Evolutionary conservation across 1,139 yeast species (phyloP), one percentile per base, ranked within the genome.

Genomic region (Candida freyschussii): DNA sequence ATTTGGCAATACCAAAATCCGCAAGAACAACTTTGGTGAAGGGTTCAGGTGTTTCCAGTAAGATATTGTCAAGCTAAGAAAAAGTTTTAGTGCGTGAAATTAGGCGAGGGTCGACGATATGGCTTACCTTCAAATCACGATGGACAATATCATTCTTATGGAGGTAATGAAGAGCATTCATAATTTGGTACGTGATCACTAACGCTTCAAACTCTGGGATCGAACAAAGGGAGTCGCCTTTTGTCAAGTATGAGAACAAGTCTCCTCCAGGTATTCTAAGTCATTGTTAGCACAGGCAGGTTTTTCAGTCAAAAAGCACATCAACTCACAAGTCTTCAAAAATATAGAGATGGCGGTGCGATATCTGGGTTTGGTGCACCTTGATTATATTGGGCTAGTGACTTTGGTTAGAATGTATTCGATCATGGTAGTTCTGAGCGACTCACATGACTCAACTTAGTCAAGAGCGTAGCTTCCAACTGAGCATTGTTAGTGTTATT

Each of bases 1-100:
- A 53, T 46, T 70, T 72, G 0, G 86, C 83, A 34, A 74, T 70
- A 0, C 86, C 86, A 57, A 79, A 79, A 56, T 79, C 87, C 10
- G 82, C 80, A 13, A 79, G 48, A 2, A 72, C 67, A 11, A 78
- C 55, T 39, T 66, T 63, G 0, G 80, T 58, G 29, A 67, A 69
- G 1, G 75, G 72, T 13, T 64, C 59, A 1, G 82, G 80, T 0
- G 69, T 54, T 20, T 63, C 65, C 29, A 76, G 53, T 18, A 78
- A 53, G 8, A 79, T 65, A 44, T 78, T 78, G 43, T 78, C 85
- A 23, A 77, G 58, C 38, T 34, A 21, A 21, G 12, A 13, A 21
- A 21, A 13, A n/a, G n/a, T n/a, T n/a, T n/a, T 50, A 63, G 56
- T 9, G 9, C 3, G 8, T 7, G n/a, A 16, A 12, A 35, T 31